Percentiles rank a stretch among this genome's conserved stretches.
phyloP scores from a whole-genome alignment of 1,139 yeast genomes.

The Zygosaccharomyces sapae region DNA sequence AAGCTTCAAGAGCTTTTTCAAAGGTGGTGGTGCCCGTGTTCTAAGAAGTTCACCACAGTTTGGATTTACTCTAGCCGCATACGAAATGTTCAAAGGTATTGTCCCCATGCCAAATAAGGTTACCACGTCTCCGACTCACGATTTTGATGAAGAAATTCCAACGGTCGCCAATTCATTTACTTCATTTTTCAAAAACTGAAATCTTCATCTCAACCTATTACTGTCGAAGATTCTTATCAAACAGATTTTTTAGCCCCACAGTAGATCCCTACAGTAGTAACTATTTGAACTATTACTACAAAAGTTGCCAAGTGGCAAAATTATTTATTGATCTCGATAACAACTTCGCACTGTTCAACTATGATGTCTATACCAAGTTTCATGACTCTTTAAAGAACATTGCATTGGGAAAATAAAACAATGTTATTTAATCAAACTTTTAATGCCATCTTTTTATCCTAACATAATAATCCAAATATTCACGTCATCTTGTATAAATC shows the following conservation, averaged over 20 bases:
- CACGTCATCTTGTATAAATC: constrained; percentile 20
- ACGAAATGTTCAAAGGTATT: constrained; percentile 71
- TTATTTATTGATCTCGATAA: constrained; percentile 60
- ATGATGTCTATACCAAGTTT: constrained; percentile 48
- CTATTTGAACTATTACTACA: constrained; percentile 47
- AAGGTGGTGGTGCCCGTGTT: constrained; percentile 95
- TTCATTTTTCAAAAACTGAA: constrained; percentile 17
- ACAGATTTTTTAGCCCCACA: constrained; percentile 29
- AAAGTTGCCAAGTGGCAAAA: constrained; percentile 59
- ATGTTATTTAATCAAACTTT: constrained; percentile 4
- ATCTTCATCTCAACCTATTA: constrained; percentile 11
- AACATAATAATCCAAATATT: too few relatives aligned
- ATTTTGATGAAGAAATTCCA: constrained; percentile 21
- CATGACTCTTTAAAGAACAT: constrained; percentile 38
- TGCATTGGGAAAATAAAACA: constrained; percentile 5
- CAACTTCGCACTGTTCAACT: constrained; percentile 56
- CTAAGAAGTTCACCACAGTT: constrained; percentile 96
- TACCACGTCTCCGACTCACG: constrained; percentile 13
- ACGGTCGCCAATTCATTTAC: constrained; percentile 24
- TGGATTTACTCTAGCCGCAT: constrained; percentile 95
- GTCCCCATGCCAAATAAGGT: constrained; percentile 46
- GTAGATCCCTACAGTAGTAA: constrained; percentile 33
- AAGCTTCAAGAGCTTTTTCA: constrained; percentile 77
- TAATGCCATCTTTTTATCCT: constrained; percentile 1
- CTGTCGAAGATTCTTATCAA: constrained; percentile 35